Evolutionary conservation across 148 eudicot genomes (phyloP), one percentile per base, ranked within the genome.

Genomic region (Chenopodium album): DNA sequence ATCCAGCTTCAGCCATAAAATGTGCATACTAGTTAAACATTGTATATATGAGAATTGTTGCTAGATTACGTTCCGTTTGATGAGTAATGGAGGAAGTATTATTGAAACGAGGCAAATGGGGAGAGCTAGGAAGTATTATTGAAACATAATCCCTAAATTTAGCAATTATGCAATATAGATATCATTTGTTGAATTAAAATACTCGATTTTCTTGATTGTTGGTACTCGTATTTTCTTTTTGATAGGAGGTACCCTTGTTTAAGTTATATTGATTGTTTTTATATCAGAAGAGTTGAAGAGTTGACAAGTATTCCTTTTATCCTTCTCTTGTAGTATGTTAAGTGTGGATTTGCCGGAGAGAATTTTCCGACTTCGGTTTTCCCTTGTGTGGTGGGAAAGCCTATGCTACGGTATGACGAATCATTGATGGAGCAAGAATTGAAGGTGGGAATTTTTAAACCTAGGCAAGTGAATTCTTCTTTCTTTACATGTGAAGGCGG

Each of bases 341-440:
- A 96, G 87, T 96, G 99, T 80, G 99, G 99, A 75, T 96, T 96
- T 84, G 99, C 99, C 6, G 98, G 97, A 69, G 99, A 94, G 87
- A 96, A 96, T 81, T 96, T 96, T 76, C 99, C 99, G 60, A 92
- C 98, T 63, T 96, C 99, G 14, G 99, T 96, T n/a, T 96, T 94
- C 84, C 99, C 99, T 68, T 96, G 97, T 74, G 92, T 94, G 79
- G 99, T 96, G 23, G 99, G 98, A 72, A 88, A 92, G 90, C 99
- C 98, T 32, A 89, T 94, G 94, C 90, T 96, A 32, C 89, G 99
- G 23, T 96, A 94, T 68, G 98, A 94, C 85, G 99, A 96, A 86
- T 90, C 98, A 7, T 88, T 96, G 76, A 89, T 90, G 94, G 99
- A 96, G 87, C 98, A 96, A 87, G 97, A 96, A 86, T 75, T 96